Percentiles rank a stretch among this genome's conserved stretches.
phyloP scores from a whole-genome alignment of 192 early-diverging fungal genomes.

The Backusella macrospora region DNA sequence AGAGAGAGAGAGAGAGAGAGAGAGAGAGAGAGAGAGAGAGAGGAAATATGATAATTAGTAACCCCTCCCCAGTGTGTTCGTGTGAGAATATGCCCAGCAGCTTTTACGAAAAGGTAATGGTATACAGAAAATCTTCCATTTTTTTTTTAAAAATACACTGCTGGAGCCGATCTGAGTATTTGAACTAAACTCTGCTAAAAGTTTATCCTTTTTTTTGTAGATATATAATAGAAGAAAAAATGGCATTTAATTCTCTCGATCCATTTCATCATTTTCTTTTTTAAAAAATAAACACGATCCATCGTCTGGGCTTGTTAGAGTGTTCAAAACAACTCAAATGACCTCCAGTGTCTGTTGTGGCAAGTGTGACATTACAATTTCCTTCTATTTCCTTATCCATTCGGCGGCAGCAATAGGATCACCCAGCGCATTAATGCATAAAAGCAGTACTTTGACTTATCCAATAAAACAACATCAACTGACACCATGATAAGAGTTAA shows the following conservation, averaged over 20 bases:
- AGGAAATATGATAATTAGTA: no score
- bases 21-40: no score
- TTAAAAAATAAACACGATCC: slow-evolving; percentile 47
- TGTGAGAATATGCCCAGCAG: no score
- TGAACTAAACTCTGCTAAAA: slow-evolving; percentile 61
- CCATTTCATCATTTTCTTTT: no score
- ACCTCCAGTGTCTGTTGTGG: slow-evolving; percentile 76
- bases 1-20: not conserved
- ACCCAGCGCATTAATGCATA: slow-evolving; percentile 83
- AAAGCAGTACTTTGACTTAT: slow-evolving; percentile 72
- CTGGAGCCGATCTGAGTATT: no score
- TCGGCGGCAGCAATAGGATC: slow-evolving; percentile 80
- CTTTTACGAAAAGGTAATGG: no score
- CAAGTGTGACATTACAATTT: slow-evolving; percentile 84
- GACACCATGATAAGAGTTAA: slow-evolving; percentile 77
- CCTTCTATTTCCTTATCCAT: slow-evolving; percentile 60
- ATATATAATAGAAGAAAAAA: no score
- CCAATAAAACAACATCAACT: slow-evolving; percentile 63
- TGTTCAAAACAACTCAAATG: slow-evolving; percentile 89
- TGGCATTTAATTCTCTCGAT: no score
- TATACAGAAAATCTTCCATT: no score
- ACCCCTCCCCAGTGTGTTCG: no score
- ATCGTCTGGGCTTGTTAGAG: slow-evolving; percentile 49
- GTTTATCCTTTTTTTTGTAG: slow-evolving; percentile 27
- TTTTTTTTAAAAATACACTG: no score